Evolutionary conservation across 495 filamentous ascomycete species (phyloP), one percentile per base, ranked within the genome.

Genomic region (Hypoxylon rickii): DNA sequence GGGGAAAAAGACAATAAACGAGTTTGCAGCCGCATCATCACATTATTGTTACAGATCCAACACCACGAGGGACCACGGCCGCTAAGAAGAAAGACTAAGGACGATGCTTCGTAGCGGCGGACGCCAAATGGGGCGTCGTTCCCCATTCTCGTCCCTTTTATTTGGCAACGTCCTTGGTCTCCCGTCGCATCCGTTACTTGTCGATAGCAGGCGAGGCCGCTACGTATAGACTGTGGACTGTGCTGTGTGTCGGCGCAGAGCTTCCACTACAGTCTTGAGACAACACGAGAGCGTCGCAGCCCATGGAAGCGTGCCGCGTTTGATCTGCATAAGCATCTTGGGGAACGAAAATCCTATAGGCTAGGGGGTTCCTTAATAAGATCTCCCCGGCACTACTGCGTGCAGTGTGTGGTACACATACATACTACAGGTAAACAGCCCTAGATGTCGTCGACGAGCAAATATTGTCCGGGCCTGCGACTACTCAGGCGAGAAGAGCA

Each of bases 91-190:
- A 29, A 10, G 10, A 10, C 24, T 29, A 29, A 29, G 24, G 24
- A 29, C 4, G 10, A 29, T 29, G 10, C 10, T 29, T 29, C 24
- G 10, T 54, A 54, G 43, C 51, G 36, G 38, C 33, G 7, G 32
- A 53, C 37, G 40, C 41, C 36, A 55, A 29, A 44, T 24, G 51
- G 51, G 51, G 51, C 32, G 3, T 15, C 21, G 8, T 52, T 37
- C 58, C 52, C 58, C 58, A 62, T 62, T 17, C 21, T 56, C 58
- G 52, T 56, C 52, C 58, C 58, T 57, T 55, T 62, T 62, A 56
- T 62, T 57, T 61, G 46, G 52, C 52, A 44, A 52, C 31, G 47
- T 49, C 33, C 45, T 47, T 7, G 12, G 56, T 29, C 47, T 3
- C 56, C 58, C 58, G 52, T 29, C 34, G 37, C 29, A 56, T 62